These are phyloP conservation scores for Dichotomopilus funicola DNA, from an alignment of 2,329 filamentous ascomycete genomes.

Conservation along the genomic window DNA sequence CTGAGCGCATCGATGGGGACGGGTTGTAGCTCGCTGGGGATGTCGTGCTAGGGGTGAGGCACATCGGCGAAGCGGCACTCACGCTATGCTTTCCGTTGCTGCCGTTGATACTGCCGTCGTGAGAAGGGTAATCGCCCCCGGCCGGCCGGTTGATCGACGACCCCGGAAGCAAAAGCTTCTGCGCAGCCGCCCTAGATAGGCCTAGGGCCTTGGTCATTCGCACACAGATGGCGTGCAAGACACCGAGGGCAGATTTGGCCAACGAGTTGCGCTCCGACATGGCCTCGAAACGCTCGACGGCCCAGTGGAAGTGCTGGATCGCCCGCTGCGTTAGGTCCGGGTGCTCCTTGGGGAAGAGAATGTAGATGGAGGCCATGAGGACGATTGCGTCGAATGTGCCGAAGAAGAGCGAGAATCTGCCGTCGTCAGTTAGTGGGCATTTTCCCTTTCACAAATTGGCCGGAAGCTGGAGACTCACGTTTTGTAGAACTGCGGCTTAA, in stretches of 20 bases:
- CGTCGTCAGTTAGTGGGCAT: background rate
- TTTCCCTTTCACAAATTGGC: no score
- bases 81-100: background rate
- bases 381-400: slow-evolving; percentile 60
- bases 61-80: background rate
- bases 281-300: slow-evolving; percentile 50
- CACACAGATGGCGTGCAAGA: slow-evolving; percentile 48
- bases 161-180: background rate
- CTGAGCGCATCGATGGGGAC: background rate
- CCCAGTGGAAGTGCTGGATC: slow-evolving; percentile 53
- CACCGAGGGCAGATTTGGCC: slow-evolving; percentile 47
- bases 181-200: slow-evolving; percentile 9
- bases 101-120: background rate
- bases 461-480: slow-evolving; percentile 27
- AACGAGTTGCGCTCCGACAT: slow-evolving; percentile 49
- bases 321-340: slow-evolving; percentile 40
- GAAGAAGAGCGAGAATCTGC: slow-evolving; percentile 52
- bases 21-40: background rate
- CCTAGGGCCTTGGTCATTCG: slow-evolving; percentile 47
- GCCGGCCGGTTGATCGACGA: background rate
- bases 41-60: background rate
- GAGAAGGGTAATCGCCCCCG: no score
- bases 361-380: slow-evolving; percentile 54
- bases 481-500: slow-evolving; percentile 47
- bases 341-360: slow-evolving; percentile 53